These are phyloP conservation scores for Thalassiosira livingstoniorum DNA, from an alignment of 352 stramenopile species.

Conservation along the genomic window DNA sequence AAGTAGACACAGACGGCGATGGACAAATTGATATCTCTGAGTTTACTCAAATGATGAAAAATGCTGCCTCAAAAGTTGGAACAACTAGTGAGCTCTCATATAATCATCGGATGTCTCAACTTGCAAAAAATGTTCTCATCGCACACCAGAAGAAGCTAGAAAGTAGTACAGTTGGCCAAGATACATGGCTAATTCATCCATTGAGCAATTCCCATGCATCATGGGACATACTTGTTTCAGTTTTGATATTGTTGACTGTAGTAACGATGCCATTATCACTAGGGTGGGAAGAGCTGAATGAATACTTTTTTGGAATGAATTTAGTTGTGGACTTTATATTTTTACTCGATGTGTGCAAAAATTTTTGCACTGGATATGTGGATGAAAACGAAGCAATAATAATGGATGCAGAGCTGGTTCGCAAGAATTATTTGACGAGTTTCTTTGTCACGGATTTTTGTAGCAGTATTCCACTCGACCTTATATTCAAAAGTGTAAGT, in stretches of 20 bases:
- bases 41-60: conserved; percentile 57
- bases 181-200: conserved; percentile 71
- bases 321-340: conserved; percentile 80
- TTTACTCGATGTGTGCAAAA: conserved; percentile 80
- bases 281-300: conserved; percentile 73
- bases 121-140: conserved; percentile 57
- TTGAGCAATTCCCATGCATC: conserved; percentile 55
- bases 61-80: conserved; percentile 23
- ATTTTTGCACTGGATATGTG: conserved; percentile 80
- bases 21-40: conserved; percentile 67
- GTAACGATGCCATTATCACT: conserved; percentile 72
- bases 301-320: conserved; percentile 64
- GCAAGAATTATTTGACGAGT: conserved; percentile 70
- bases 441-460: conserved; percentile 81
- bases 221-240: conserved; percentile 76
- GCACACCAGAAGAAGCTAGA: conserved; percentile 68
- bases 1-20: conserved; percentile 65
- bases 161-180: conserved; percentile 43
- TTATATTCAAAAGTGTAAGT: conserved; percentile 60
- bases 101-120: conserved; percentile 59
- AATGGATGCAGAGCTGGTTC: conserved; percentile 65
- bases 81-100: conserved; percentile 24
- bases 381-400: conserved; percentile 76
- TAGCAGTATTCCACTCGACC: conserved; percentile 62
- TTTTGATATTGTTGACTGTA: conserved; percentile 72